Evolutionary conservation across 108 stramenopile genomes (phyloP), one percentile per base, ranked within the genome.

Genomic region (Chaetoceros tenuissimus): DNA sequence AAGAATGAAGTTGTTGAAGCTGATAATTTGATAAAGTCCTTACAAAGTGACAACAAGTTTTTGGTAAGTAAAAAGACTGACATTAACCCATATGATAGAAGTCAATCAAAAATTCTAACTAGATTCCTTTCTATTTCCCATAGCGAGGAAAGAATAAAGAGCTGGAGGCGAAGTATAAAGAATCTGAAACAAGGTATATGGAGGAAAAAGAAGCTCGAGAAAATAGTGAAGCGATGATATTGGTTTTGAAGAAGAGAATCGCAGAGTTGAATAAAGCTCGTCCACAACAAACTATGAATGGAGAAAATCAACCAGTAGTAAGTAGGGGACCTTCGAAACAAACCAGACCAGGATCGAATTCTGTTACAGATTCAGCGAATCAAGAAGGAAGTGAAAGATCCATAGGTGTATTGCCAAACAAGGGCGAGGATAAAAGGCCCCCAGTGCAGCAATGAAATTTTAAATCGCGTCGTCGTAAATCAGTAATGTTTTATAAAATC

Each of bases 101-200:
- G 18, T 24, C 25, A 40, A 16, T 24, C 10, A 19, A 2, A 13
- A 10, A 24, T 62, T 48, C 40, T 28, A 20, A 34, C 22, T 16
- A 31, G 24, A 25, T 20, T 34, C 53, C 29, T 17, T 50, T 24
- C 19, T 19, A 16, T 46, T 53, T 18, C 44, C 3, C 40, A 24
- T 51, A 82, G 80, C 75, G 75, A 48, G 85, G 87, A 24, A 86
- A 83, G 29, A 90, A 87, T 34, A 90, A 90, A 53, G 85, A 86
- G 25, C 57, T 90, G 18, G 89, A 90, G 54, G 72, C 79, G 24
- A 86, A 81, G 56, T 72, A 70, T 29, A 60, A 55, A 30, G 81
- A 83, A 18, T 55, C 80, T 26, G 89, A 90, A 23, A 59, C 68
- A 22, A 79, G 70, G 46, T 63, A 79, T 46, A 76, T 66, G 20